Evolutionary conservation across 2,329 filamentous ascomycete species (phyloP), one percentile per base, ranked within the genome.

Genomic region (Ascochyta lentis): DNA sequence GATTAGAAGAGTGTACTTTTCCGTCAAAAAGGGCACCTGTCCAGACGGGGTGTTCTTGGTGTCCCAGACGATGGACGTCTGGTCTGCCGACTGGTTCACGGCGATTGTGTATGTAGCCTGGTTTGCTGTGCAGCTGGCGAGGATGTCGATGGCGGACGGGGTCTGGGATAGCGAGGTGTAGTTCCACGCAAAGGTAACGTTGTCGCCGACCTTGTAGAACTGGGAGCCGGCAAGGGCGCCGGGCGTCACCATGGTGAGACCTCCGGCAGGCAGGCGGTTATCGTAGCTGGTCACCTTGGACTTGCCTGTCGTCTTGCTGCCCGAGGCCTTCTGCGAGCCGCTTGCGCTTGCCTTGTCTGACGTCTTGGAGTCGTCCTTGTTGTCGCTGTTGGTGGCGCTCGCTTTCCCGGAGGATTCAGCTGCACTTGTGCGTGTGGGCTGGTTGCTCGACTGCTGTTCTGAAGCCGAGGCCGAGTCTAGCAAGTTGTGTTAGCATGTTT

Each of bases 121-220:
- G 74, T 88, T 88, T 56, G 78, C 71, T 33, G 80, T 80, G 78
- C 86, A 88, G 10, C 81, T 82, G 1, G 87, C 86, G 39, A 88
- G 74, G 34, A 89, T 80, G 63, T 89, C 85, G 64, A 89, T 77
- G 39, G 80, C 81, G 1, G 79, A 78, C 0, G 87, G 87, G 0
- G 83, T 85, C 16, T 83, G 78, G 19, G 78, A 81, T 23, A 89
- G 76, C 10, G 84, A 86, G 13, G 87, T 89, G 74, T 88, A 89
- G 74, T 89, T 89, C 86, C 87, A 89, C 19, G 79, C 82, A 63
- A 89, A 87, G 0, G 86, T 88, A 27, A 88, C 76, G 56, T 78
- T 80, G 40, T 88, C 80, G 16, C 84, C 84, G 62, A 89, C 83
- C 72, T 87, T 89, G 80, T 86, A 88, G 75, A 84, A 89, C 50